A percentile compares a stretch with the other conserved stretches of the same genome.
Evolutionary conservation across 768 basidiomycete species (phyloP).

Genomic region (Mycena chlorophos): DNA sequence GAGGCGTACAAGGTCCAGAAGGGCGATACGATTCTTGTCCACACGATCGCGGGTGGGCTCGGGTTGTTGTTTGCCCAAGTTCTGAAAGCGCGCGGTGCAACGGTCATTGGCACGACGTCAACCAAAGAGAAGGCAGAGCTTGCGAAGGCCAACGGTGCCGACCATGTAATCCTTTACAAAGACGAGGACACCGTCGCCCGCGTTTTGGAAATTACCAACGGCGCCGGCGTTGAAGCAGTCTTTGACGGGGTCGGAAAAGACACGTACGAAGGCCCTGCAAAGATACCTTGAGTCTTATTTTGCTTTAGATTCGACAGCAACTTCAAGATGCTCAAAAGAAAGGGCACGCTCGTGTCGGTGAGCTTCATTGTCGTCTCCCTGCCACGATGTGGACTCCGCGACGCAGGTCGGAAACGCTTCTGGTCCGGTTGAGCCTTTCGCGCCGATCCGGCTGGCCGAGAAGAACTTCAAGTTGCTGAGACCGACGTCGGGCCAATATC

Average conservation of each 20-base stretch:
- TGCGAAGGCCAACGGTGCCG: constrained; percentile 77
- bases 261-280: constrained; percentile 56
- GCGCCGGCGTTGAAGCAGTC: constrained; percentile 80
- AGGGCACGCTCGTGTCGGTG: constrained; percentile 88
- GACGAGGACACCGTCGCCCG: constrained; percentile 72
- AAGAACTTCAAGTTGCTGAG: constrained; percentile 83
- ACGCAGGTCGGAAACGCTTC: constrained; percentile 96
- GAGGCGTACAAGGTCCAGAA: constrained; percentile 85
- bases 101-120: constrained; percentile 92
- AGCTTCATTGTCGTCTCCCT: too few species aligned
- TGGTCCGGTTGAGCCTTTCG: constrained; percentile 75
- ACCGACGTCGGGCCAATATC: constrained; percentile 81
- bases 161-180: constrained; percentile 83
- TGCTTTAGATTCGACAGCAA: constrained; percentile 66
- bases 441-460: constrained; percentile 66
- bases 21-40: constrained; percentile 78
- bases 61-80: constrained; percentile 71
- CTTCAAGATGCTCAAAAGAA: constrained; percentile 79
- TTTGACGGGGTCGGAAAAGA: constrained; percentile 98
- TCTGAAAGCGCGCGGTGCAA: constrained; percentile 72
- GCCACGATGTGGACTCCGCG: too few species aligned
- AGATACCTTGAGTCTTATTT: neutral
- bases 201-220: constrained; percentile 73
- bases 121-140: constrained; percentile 79
- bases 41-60: constrained; percentile 91